phyloP scores from a whole-genome alignment of 202 grass and related monocot species.

The Zoysia matrella region DNA sequence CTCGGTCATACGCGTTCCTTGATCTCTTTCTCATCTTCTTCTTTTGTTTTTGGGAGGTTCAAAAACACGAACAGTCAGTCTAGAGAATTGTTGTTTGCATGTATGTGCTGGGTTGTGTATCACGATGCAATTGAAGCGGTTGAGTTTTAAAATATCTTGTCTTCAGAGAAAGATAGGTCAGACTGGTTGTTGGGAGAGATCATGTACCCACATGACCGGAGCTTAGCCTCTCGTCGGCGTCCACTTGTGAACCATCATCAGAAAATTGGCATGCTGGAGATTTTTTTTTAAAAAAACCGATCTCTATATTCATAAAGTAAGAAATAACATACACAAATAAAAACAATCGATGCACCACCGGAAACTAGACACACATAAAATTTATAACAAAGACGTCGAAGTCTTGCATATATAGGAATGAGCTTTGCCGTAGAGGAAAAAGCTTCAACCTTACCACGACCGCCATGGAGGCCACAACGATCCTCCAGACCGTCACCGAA shows the following conservation, averaged over 20 bases:
- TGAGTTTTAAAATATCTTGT: background rate
- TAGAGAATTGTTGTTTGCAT: background rate
- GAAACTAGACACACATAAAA: no score
- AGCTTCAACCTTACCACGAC: no score
- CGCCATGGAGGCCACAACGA: no score
- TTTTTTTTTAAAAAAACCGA: no score
- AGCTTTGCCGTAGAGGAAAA: no score
- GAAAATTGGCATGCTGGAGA: background rate
- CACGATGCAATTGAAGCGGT: background rate
- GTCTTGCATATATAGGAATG: no score
- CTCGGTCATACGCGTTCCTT: background rate
- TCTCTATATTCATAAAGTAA: background rate
- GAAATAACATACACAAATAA: no score
- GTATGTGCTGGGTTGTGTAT: background rate
- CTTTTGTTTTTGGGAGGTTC: no score
- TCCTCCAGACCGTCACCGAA: no score
- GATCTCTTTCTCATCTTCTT: background rate
- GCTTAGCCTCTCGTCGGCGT: background rate
- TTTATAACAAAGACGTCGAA: no score
- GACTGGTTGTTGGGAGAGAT: background rate
- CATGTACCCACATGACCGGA: background rate
- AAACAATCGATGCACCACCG: no score
- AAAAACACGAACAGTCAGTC: background rate
- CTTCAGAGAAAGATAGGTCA: background rate
- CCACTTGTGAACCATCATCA: background rate